Evolutionary conservation across 2,329 filamentous ascomycete species (phyloP).

Genomic region (Botrytis sinoallii): DNA sequence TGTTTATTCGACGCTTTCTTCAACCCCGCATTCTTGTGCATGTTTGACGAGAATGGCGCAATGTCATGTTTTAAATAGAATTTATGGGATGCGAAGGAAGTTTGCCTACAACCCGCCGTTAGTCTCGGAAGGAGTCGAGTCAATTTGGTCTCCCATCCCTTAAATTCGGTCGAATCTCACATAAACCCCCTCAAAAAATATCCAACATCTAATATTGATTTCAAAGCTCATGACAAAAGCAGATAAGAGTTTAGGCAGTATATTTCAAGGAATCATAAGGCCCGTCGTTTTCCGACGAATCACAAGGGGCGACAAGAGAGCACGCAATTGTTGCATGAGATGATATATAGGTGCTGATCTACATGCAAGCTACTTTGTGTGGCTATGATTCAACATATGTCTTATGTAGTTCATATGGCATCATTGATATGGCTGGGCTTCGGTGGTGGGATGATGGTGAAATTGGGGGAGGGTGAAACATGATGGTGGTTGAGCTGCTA

Average conservation of each 20-base stretch:
- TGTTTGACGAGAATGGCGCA: conserved; percentile 5
- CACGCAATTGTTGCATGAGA: conserved; percentile 19
- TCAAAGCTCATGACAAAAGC: not conserved
- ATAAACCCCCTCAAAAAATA: not conserved
- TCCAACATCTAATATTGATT: not conserved
- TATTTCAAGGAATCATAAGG: not conserved
- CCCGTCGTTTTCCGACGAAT: conserved; percentile 11
- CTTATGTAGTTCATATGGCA: conserved; percentile 12
- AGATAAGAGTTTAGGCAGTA: not conserved
- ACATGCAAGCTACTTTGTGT: not conserved
- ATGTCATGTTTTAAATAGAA: not conserved
- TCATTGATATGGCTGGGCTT: conserved; percentile 13
- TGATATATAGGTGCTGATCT: not conserved
- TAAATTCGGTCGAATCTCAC: not conserved
- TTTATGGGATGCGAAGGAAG: too few relatives aligned
- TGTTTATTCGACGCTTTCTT: not conserved
- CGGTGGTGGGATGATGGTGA: conserved; percentile 2
- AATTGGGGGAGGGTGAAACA: not conserved
- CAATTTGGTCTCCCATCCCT: not conserved
- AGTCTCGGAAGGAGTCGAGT: not conserved
- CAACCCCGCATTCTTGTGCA: conserved; percentile 9
- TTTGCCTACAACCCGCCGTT: not conserved
- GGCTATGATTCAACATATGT: not conserved
- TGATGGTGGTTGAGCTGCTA: not conserved
- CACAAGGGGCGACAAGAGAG: not conserved